Conservation (phyloP, 768 basidiomycete genomes). For the Ephemerocybe angulata region DNA sequence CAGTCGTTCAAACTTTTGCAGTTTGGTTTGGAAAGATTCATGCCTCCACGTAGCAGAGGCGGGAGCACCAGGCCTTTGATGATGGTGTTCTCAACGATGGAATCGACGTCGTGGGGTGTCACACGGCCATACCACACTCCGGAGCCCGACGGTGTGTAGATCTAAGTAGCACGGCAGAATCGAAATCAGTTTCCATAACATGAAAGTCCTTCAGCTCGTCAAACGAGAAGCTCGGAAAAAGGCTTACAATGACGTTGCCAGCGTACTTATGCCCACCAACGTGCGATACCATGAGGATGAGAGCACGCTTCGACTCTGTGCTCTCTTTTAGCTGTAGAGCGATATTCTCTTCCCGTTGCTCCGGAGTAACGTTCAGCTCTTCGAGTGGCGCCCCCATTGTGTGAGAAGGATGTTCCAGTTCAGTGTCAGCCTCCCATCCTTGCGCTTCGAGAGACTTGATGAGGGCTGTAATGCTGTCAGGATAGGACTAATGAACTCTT, state of each 20-base stretch:
- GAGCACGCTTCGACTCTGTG: constrained; percentile 59
- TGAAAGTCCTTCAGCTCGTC: neutral
- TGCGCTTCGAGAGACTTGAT: constrained; percentile 56
- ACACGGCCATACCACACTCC: constrained; percentile 95
- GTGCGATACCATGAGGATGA: constrained; percentile 86
- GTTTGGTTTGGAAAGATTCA: constrained; percentile 72
- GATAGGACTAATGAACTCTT: constrained; percentile 16
- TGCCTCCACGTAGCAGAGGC: constrained; percentile 78
- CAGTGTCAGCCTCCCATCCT: constrained; percentile 74
- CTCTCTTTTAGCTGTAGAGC: constrained; percentile 50
- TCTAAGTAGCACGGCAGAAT: constrained; percentile 38
- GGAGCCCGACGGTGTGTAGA: constrained; percentile 82
- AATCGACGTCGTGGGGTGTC: constrained; percentile 82
- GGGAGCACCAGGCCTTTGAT: constrained; percentile 81
- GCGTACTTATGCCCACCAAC: constrained; percentile 92
- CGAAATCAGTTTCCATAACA: constrained; percentile 2
- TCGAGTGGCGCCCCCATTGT: constrained; percentile 56
- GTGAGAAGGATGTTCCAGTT: constrained; percentile 57
- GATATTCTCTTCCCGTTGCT: constrained; percentile 55
- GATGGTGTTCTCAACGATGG: constrained; percentile 85
- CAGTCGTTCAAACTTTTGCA: constrained; percentile 69
- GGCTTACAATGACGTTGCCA: constrained; percentile 86
- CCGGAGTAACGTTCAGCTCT: constrained; percentile 46
- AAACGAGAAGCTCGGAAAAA: constrained; percentile 20
- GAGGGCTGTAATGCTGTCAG: constrained; percentile 46